Evolutionary conservation across 495 filamentous ascomycete genomes (phyloP).

Genomic region (Letharia columbiana): DNA sequence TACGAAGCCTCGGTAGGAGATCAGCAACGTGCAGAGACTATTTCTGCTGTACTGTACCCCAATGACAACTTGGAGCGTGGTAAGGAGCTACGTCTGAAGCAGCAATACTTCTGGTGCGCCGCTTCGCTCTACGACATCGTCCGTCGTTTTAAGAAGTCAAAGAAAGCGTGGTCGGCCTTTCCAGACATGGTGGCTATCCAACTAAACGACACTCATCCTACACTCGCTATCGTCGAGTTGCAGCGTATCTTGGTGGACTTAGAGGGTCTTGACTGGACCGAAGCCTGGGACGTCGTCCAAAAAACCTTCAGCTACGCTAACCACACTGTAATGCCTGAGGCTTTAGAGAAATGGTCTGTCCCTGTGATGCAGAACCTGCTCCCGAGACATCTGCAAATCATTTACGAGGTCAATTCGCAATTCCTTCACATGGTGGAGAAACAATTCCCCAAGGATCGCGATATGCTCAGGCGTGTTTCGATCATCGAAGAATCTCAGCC

Average conservation of each 20-base stretch:
- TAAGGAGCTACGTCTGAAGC: slow-evolving; percentile 95
- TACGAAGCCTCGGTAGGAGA: slow-evolving; percentile 96
- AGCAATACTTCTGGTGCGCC: slow-evolving; percentile 99
- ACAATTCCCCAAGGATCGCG: slow-evolving; percentile 79
- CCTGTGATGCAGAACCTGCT: slow-evolving; percentile 85
- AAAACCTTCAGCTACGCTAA: slow-evolving; percentile 92
- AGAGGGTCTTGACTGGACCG: slow-evolving; percentile 88
- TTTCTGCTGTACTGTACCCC: slow-evolving; percentile 93
- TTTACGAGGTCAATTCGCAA: slow-evolving; percentile 94
- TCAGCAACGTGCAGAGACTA: slow-evolving; percentile 92
- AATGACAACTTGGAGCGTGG: slow-evolving; percentile 96
- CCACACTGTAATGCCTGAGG: slow-evolving; percentile 94
- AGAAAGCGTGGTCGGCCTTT: slow-evolving; percentile 83
- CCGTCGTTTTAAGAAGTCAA: slow-evolving; percentile 94
- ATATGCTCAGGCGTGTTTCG: slow-evolving; percentile 75
- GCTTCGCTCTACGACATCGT: slow-evolving; percentile 94
- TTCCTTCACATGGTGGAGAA: slow-evolving; percentile 88
- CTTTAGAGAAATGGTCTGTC: slow-evolving; percentile 97
- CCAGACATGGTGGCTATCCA: slow-evolving; percentile 94
- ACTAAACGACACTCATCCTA: slow-evolving; percentile 96
- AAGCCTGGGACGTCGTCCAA: slow-evolving; percentile 76
- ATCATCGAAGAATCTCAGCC: slow-evolving; percentile 95
- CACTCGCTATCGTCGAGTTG: slow-evolving; percentile 89
- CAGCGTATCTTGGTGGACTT: slow-evolving; percentile 85
- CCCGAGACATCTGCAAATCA: slow-evolving; percentile 91